Percentiles rank a stretch among this genome's conserved stretches.
These are phyloP conservation scores for Coemansia sp. DNA, from an alignment of 192 early-diverging fungal species.

Conservation along the genomic window DNA sequence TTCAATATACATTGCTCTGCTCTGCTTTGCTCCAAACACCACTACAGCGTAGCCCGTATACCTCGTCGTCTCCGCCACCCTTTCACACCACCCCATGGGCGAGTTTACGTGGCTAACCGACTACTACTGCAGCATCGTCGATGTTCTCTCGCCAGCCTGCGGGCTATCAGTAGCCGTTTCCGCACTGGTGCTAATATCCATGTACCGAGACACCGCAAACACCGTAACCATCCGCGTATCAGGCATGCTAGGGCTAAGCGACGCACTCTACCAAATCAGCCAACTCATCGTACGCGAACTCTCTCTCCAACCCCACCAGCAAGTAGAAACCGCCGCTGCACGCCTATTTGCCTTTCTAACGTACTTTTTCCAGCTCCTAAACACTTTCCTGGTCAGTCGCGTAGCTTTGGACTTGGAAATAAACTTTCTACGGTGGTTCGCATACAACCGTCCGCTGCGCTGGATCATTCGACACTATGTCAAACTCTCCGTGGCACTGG, in stretches of 20 bases:
- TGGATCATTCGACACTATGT: constrained; percentile 38
- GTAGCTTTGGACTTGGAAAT: constrained; percentile 43
- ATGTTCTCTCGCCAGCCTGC: constrained; percentile 43
- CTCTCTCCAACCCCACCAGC: constrained; percentile 8
- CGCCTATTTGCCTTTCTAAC: constrained; percentile 33
- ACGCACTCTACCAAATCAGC: constrained; percentile 34
- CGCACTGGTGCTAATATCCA: constrained; percentile 25
- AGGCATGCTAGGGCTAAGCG: constrained; percentile 37
- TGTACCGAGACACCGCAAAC: constrained; percentile 36
- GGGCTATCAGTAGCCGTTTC: constrained; percentile 39
- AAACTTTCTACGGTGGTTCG: constrained; percentile 39
- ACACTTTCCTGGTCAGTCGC: constrained; percentile 31
- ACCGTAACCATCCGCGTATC: constrained; percentile 40
- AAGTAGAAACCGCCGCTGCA: constrained; percentile 13
- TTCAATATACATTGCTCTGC: too few species aligned
- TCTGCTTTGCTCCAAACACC: too few species aligned
- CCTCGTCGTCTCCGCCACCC: too few species aligned
- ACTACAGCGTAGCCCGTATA: too few species aligned
- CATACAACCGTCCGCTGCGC: constrained; percentile 23
- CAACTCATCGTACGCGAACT: constrained; percentile 39
- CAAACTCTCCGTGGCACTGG: constrained; percentile 8
- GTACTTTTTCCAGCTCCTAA: constrained; percentile 38
- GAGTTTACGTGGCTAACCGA: constrained; percentile 25
- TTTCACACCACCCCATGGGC: constrained; percentile 3
- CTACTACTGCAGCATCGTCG: constrained; percentile 38